phyloP scores from a whole-genome alignment of 73 alveolate genomes.

The Symbiodinium natans region DNA sequence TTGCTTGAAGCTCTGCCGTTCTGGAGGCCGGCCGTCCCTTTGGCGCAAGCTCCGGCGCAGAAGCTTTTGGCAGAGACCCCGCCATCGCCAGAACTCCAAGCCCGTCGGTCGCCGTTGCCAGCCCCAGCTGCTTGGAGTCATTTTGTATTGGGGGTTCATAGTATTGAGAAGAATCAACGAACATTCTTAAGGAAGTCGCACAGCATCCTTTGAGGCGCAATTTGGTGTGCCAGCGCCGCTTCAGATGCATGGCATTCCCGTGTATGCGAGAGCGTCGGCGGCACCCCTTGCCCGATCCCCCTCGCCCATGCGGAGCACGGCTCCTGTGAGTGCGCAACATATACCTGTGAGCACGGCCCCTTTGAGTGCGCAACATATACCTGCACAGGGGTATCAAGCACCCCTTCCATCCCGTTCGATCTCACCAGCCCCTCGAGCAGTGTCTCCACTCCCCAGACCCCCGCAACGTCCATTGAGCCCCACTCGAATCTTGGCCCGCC shows the following conservation, averaged over 20 bases:
- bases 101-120: not conserved
- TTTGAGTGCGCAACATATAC: not conserved
- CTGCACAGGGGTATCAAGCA: too few relatives aligned
- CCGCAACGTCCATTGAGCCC: not conserved
- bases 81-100: not conserved
- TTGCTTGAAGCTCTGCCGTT: too few relatives aligned
- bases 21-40: not conserved
- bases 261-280: not conserved
- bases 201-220: not conserved
- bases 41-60: not conserved
- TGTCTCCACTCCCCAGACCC: not conserved
- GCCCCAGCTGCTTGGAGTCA: not conserved
- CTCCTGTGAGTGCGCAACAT: not conserved
- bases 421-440: too few relatives aligned
- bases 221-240: not conserved
- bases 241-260: constrained; percentile 1
- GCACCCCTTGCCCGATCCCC: not conserved
- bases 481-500: not conserved
- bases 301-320: not conserved
- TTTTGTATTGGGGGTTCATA: too few relatives aligned
- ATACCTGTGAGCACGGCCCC: not conserved
- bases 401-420: too few relatives aligned
- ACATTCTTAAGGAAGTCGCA: not conserved
- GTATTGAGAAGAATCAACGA: too few relatives aligned
- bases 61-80: not conserved